Percentiles rank a stretch among this genome's conserved stretches.
Conservation (phyloP, 805 yeast species). For the Lachancea lanzarotensis region DNA sequence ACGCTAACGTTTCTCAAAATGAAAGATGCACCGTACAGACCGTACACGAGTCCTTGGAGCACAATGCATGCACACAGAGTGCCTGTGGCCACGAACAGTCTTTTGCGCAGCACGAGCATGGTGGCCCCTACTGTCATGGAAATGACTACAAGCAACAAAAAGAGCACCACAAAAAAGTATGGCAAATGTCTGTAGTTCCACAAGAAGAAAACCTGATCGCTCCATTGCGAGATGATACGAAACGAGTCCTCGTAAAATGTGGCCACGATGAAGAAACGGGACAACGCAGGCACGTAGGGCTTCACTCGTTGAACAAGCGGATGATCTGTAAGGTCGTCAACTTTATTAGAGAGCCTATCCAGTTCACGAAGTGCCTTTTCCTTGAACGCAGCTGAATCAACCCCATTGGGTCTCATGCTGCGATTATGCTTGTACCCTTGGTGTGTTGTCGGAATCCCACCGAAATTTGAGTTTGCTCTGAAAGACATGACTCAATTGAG, state of each 20-base stretch:
- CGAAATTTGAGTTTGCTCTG: conserved; percentile 19
- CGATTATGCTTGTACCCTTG: conserved; percentile 12
- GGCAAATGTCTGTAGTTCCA: conserved; percentile 75
- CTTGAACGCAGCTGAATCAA: not conserved
- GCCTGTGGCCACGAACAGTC: conserved; percentile 62
- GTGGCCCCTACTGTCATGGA: conserved; percentile 71
- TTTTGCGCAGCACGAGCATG: conserved; percentile 60
- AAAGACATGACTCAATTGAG: conserved; percentile 17
- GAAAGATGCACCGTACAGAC: conserved; percentile 76
- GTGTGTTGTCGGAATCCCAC: conserved; percentile 15
- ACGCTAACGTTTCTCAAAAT: conserved; percentile 83
- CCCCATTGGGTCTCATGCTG: conserved; percentile 5
- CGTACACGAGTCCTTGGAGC: conserved; percentile 82
- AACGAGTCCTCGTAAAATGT: conserved; percentile 87
- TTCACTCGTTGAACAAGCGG: conserved; percentile 43
- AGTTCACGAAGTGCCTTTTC: conserved; percentile 28
- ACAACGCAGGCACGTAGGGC: conserved; percentile 81
- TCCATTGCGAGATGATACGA: conserved; percentile 83
- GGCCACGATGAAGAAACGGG: conserved; percentile 85
- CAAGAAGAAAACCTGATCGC: conserved; percentile 80
- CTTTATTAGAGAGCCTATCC: conserved; percentile 45
- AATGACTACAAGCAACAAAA: conserved; percentile 55
- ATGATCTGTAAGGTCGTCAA: conserved; percentile 49
- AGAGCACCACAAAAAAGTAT: conserved; percentile 66
- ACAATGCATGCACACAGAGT: conserved; percentile 65